Base-by-base conservation (phyloP, 148 eudicot species). In the Polygonum maritimum region DNA sequence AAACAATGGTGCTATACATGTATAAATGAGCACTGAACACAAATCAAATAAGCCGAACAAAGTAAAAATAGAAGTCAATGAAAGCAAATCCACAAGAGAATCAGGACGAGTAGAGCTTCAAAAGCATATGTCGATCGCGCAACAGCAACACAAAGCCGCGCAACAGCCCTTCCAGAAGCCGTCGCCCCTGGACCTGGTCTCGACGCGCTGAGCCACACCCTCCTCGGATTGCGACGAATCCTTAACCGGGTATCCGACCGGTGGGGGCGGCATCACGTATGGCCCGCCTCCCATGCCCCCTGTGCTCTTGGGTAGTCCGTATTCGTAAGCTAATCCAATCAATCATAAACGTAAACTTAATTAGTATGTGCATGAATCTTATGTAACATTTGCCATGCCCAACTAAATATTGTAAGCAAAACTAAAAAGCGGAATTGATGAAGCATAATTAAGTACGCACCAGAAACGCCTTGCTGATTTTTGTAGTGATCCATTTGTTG, bases 131-230 rank as follows among this genome's bases (percentile, higher is more conserved):
- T 75, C 76, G 0, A 75, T 51, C 26, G 76, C 76, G 33, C 76
- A 75, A 52, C 76, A 75, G 33, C 76, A 75, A 18, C 76, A 75
- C 45, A 75, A 33, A 51, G 45, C 76, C 8, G 76, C 76, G 55
- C 76, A 75, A n/a, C 78, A 62, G 65, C 72, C 72, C 22, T 76
- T 76, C 78, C 78, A 76, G 57, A 76, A 76, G 22, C 71, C 78
- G 16, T 76, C 73, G 2, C 78, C 78, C 69, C 57, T 62, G 3
- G 70, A 54, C n/a, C 22, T 40, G 13, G 78, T 62, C 41, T 76
- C 39, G 38, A 44, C 54, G 0, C 39, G 78, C 48, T 67, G 73
- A 72, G 16, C 31, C 31, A 26, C 21, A 26, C 35, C 7, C 41
- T 26, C 58, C 41, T 45, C 35, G 31, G 15, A 10, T 35, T 65